Evolutionary conservation across 306 rosid genomes (phyloP).

Genomic region (Pterocarpus santalinus): DNA sequence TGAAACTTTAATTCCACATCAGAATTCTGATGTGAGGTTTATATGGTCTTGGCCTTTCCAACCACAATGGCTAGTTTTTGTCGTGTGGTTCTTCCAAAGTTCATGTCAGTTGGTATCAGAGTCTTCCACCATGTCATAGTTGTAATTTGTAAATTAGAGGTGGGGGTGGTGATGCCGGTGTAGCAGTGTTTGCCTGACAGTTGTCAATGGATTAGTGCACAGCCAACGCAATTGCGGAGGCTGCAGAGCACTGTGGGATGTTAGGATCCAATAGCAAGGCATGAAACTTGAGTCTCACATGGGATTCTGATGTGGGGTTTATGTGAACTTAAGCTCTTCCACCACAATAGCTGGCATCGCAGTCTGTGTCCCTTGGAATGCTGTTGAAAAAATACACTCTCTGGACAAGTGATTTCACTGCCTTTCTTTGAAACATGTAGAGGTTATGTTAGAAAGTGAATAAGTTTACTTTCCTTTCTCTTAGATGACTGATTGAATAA

Average conservation of each 20-base stretch:
- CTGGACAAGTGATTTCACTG: constrained; percentile 15
- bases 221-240: background rate
- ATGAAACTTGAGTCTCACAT: background rate
- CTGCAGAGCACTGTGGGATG: background rate
- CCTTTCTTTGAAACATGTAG: constrained; percentile 11
- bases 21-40: background rate
- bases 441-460: no score
- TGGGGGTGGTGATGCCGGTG: no score
- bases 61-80: background rate
- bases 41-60: background rate
- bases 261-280: background rate
- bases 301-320: background rate
- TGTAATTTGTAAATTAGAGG: background rate
- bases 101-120: background rate
- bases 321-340: background rate
- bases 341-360: no score
- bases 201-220: background rate
- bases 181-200: background rate
- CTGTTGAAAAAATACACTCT: no score
- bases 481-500: constrained; percentile 15
- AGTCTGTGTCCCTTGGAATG: no score
- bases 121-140: background rate
- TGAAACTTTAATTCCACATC: no score
- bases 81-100: background rate
- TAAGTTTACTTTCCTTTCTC: no score